Percentiles rank a stretch among this genome's conserved stretches.
Evolutionary conservation across 306 rosid genomes (phyloP).

Genomic region (Ammopiptanthus mongolicus): DNA sequence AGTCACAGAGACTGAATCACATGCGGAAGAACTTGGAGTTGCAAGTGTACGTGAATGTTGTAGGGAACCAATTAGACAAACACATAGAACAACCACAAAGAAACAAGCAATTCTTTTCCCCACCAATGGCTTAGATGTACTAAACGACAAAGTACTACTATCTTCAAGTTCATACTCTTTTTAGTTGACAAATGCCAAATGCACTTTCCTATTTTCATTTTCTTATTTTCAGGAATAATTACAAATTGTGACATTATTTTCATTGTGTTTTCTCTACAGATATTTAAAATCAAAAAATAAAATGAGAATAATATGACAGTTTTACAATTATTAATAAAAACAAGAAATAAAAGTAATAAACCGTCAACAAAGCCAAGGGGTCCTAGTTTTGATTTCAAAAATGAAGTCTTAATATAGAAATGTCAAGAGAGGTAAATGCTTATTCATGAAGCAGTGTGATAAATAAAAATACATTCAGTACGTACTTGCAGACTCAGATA

Average conservation of each 20-base stretch:
- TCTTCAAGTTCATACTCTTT: not conserved
- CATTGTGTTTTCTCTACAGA: too few species aligned
- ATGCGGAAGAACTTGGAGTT: constrained; percentile 10
- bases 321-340: too few species aligned
- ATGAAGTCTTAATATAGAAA: not conserved
- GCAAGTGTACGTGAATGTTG: constrained; percentile 21
- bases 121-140: constrained; percentile 18
- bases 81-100: constrained; percentile 32
- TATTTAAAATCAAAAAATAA: too few species aligned
- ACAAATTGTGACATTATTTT: too few species aligned
- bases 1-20: constrained; percentile 24
- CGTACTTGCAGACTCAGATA: not conserved
- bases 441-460: not conserved
- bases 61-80: constrained; percentile 18
- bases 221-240: too few species aligned
- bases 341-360: too few species aligned
- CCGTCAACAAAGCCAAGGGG: too few species aligned
- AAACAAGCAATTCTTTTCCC: constrained; percentile 21
- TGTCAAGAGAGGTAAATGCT: not conserved
- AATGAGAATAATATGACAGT: too few species aligned
- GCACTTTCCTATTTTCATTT: too few species aligned
- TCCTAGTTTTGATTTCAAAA: not conserved
- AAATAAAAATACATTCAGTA: not conserved
- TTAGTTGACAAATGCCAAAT: too few species aligned
- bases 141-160: not conserved